Percentiles rank a stretch among this genome's conserved stretches.
Conservation (phyloP, 2,329 filamentous ascomycete species). For the Fonsecaea nubica region DNA sequence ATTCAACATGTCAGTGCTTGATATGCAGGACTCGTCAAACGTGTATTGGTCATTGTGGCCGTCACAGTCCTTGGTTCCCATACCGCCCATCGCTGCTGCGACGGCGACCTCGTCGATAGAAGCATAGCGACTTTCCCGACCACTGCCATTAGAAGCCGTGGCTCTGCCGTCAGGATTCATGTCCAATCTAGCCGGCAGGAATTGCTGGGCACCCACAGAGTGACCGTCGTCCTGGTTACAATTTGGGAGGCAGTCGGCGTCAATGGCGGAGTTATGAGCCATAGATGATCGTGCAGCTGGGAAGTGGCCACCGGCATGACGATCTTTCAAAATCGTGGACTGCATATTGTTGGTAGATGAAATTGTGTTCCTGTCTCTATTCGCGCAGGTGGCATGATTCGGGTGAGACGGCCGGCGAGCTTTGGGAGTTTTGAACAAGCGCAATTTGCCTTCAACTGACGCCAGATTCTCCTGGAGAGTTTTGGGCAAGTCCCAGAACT, state of each 20-base stretch:
- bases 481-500: constrained; percentile 42
- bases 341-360: background rate
- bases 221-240: background rate
- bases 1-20: background rate
- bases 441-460: constrained; percentile 9
- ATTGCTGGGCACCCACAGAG: background rate
- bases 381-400: background rate
- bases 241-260: background rate
- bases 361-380: background rate
- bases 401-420: background rate
- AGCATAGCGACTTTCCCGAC: background rate
- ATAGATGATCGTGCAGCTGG: background rate
- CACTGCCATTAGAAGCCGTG: background rate
- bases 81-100: background rate
- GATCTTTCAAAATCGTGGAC: background rate
- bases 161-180: background rate
- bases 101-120: background rate
- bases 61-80: constrained; percentile 5
- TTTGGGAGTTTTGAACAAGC: constrained; percentile 8
- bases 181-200: background rate
- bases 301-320: background rate
- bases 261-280: background rate
- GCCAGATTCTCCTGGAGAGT: constrained; percentile 41
- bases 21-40: constrained; percentile 11
- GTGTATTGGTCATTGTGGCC: constrained; percentile 2